phyloP scores from a whole-genome alignment of 208 protist genomes.

The Lotmaria passim region DNA sequence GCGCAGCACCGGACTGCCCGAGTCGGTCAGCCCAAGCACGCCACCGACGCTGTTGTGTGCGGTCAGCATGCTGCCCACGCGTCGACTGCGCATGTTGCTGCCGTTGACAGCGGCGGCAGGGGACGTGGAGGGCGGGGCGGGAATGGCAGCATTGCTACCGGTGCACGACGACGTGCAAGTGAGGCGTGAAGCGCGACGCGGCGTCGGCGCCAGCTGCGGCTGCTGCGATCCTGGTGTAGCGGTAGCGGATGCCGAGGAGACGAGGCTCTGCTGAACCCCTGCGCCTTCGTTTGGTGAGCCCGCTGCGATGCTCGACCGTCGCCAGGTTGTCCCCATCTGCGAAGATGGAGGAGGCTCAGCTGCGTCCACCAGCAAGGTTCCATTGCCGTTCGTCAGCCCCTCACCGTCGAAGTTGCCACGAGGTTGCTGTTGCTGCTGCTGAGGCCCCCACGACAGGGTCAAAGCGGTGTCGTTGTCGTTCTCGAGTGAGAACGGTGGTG shows the following conservation, averaged over 20 bases:
- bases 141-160: conserved; percentile 11
- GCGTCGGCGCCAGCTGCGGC: not conserved
- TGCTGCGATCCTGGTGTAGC: not conserved
- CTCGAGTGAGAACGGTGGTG: conserved; percentile 4
- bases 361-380: too few relatives aligned
- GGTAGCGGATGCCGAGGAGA: not conserved
- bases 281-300: too few relatives aligned
- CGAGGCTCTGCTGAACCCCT: not conserved
- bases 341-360: too few relatives aligned
- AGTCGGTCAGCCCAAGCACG: not conserved
- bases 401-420: too few relatives aligned
- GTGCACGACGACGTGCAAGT: not conserved
- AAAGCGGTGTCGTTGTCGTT: not conserved
- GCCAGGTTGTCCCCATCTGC: too few relatives aligned
- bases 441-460: not conserved
- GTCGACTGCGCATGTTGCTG: not conserved
- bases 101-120: not conserved
- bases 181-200: not conserved
- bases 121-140: conserved; percentile 10
- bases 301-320: too few relatives aligned
- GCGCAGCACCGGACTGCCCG: not conserved
- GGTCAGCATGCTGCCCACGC: conserved; percentile 9
- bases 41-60: conserved; percentile 13
- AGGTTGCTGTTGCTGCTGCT: not conserved
- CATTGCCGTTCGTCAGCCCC: too few relatives aligned